phyloP scores from a whole-genome alignment of 1,284 basidiomycete genomes.

The Ganoderma sinense region DNA sequence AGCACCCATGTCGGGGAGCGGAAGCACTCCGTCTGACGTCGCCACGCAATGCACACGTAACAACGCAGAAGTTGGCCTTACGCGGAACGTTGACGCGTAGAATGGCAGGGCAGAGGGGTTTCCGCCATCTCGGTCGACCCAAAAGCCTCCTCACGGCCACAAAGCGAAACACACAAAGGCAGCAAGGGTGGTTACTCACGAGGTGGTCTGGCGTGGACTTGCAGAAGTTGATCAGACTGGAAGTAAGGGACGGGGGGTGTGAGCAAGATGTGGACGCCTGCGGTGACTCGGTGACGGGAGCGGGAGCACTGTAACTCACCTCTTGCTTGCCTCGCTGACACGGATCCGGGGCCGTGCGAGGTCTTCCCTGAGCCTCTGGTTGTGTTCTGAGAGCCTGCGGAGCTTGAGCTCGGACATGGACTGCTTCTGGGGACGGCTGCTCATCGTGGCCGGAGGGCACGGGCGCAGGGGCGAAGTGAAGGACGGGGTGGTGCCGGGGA shows the following conservation, averaged over 20 bases:
- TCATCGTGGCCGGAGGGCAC: constrained; percentile 34
- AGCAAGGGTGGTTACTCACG: constrained; percentile 23
- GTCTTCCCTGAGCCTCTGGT: constrained; percentile 79
- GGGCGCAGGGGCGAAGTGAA: not conserved
- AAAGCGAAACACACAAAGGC: not conserved
- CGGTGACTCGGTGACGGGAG: not conserved
- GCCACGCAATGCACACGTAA: not conserved
- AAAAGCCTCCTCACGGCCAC: not conserved
- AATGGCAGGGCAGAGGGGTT: not conserved
- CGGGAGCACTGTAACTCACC: constrained; percentile 55
- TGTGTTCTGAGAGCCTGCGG: constrained; percentile 82
- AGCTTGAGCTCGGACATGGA: constrained; percentile 88
- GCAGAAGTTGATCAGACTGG: constrained; percentile 74
- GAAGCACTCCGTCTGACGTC: constrained; percentile 1
- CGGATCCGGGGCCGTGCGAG: constrained; percentile 76
- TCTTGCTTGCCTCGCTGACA: constrained; percentile 79
- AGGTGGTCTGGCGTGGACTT: constrained; percentile 38
- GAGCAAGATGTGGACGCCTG: constrained; percentile 7
- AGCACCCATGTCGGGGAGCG: not conserved
- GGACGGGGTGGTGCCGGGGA: constrained; percentile 11
- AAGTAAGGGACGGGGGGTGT: constrained; percentile 37
- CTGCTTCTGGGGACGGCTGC: constrained; percentile 53
- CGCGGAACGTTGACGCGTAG: not conserved
- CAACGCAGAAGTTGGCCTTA: not conserved
- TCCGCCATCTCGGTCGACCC: not conserved